These are phyloP conservation scores for Ichthyophthirius multifiliis DNA, from an alignment of 169 alveolate genomes.

Conservation along the genomic window DNA sequence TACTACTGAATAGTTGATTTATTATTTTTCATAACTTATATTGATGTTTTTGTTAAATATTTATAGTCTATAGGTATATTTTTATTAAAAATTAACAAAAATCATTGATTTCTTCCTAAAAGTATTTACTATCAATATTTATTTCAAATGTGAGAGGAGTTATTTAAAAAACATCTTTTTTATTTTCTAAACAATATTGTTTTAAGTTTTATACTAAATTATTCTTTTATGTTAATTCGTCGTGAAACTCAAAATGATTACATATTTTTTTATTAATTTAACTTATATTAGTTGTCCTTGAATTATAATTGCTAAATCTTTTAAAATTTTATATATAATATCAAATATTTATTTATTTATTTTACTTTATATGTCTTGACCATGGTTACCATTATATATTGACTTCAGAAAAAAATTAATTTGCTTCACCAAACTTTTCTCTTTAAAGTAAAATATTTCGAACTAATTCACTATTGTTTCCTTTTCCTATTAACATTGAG, in stretches of 20 bases:
- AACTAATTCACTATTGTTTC: conserved; percentile 27
- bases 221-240: neutral
- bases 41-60: too few relatives aligned
- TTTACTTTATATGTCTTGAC: neutral
- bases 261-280: neutral
- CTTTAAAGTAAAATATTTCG: conserved; percentile 15
- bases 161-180: neutral
- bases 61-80: too few relatives aligned
- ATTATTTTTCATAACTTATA: too few relatives aligned
- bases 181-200: neutral
- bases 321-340: neutral
- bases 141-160: conserved; percentile 1
- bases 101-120: neutral
- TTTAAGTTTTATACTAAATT: neutral
- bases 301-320: neutral
- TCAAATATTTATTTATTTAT: neutral
- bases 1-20: too few relatives aligned
- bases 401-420: neutral
- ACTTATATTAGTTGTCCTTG: neutral
- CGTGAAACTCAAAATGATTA: conserved; percentile 11
- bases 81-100: too few relatives aligned
- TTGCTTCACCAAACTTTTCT: neutral
- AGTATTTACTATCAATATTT: neutral
- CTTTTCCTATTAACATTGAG: too few relatives aligned
- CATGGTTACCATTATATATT: neutral